Conservation (phyloP, 805 yeast species). For the Saturnispora sanitii region DNA sequence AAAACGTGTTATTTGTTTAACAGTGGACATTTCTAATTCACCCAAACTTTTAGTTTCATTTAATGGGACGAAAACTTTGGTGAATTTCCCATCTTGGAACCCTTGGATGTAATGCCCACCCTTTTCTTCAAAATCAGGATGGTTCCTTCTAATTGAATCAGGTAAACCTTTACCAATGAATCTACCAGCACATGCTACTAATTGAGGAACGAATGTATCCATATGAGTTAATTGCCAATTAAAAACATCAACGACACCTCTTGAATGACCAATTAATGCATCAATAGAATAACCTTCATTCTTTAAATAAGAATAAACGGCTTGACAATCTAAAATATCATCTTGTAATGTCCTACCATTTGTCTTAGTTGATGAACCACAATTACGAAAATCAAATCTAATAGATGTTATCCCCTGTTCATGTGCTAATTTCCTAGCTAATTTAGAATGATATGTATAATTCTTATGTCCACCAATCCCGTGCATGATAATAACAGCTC, state of each 20-base stretch:
- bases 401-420: conserved; percentile 54
- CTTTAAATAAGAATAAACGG: conserved; percentile 30
- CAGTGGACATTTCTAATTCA: conserved; percentile 32
- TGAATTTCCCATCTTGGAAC: conserved; percentile 42
- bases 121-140: conserved; percentile 31
- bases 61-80: conserved; percentile 32
- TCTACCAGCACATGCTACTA: conserved; percentile 69
- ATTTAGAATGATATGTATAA: conserved; percentile 57
- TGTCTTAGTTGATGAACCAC: conserved; percentile 58
- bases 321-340: conserved; percentile 61
- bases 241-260: conserved; percentile 72
- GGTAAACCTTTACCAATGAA: conserved; percentile 41
- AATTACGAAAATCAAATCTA: conserved; percentile 77
- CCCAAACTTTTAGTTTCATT: conserved; percentile 45
- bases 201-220: conserved; percentile 38
- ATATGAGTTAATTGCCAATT: conserved; percentile 46
- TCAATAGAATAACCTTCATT: conserved; percentile 30
- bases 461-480: conserved; percentile 82
- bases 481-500: conserved; percentile 54
- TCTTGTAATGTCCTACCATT: conserved; percentile 54
- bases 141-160: conserved; percentile 27
- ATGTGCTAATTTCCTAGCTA: conserved; percentile 52
- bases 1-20: conserved; percentile 32
- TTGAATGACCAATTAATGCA: conserved; percentile 65
- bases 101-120: conserved; percentile 34